phyloP scores from a whole-genome alignment of 148 eudicot genomes.

The Vaccinium myrtillus region DNA sequence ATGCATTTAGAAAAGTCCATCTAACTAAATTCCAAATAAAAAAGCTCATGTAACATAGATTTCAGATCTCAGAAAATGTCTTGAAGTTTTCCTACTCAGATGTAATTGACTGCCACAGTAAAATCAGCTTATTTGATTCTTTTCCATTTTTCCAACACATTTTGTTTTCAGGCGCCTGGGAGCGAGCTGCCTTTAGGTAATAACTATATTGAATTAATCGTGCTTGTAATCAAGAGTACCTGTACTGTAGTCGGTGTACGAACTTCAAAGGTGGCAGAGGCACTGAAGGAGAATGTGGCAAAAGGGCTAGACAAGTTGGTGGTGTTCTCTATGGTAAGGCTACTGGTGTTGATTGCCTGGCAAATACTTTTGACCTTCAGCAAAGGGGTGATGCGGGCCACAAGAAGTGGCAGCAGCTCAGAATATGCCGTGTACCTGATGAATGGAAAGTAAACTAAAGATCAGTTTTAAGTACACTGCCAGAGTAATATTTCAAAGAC shows the following conservation, averaged over 20 bases:
- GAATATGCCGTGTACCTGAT: slow-evolving; percentile 94
- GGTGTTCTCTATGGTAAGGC: slow-evolving; percentile 62
- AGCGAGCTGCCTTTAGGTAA: background rate
- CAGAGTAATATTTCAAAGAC: background rate
- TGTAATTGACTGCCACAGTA: background rate
- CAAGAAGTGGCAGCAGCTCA: slow-evolving; percentile 90
- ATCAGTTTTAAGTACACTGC: slow-evolving; percentile 14
- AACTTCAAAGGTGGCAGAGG: slow-evolving; percentile 80
- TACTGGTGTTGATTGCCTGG: slow-evolving; percentile 62
- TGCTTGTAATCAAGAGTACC: slow-evolving; percentile 38
- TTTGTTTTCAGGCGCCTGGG: background rate
- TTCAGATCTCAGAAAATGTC: background rate
- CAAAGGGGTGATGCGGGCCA: slow-evolving; percentile 55
- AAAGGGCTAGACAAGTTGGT: slow-evolving; percentile 67
- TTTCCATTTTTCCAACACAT: background rate
- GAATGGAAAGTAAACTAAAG: slow-evolving; percentile 10
- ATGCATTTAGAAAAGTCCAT: background rate
- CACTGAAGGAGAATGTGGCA: slow-evolving; percentile 76
- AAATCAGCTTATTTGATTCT: background rate
- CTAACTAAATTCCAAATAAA: background rate
- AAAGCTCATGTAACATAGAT: background rate
- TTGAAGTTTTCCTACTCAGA: background rate
- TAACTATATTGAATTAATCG: background rate
- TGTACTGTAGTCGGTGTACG: slow-evolving; percentile 85
- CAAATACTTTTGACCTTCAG: slow-evolving; percentile 73